Base-by-base conservation (phyloP, 1,139 yeast species). In the Blastobotrys ciferrii region DNA sequence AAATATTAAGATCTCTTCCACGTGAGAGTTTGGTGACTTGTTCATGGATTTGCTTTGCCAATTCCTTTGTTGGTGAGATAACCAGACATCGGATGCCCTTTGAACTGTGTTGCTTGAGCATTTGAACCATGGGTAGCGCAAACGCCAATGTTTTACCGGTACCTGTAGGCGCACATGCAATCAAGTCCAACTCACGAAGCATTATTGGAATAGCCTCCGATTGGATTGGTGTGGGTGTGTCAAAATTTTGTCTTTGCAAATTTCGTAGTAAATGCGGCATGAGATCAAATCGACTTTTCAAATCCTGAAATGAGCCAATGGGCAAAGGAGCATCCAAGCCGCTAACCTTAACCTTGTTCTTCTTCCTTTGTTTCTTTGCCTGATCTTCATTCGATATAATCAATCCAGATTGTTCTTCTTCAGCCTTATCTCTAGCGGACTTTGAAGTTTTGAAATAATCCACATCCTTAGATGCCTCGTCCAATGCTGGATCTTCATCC, bases 141-240 rank as follows among this genome's bases (percentile, higher is more conserved):
- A 86, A 92, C 41, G 97, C 96, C 45, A 89, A 72, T 0, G 96
- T 87, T 65, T 88, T 88, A 71, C 96, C 96, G 4, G 95, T 85
- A 58, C 96, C 96, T 0, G 96, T 88, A 37, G 96, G 96, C 0
- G 96, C 96, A 73, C 95, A 86, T 1, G 94, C 95, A 49, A 88
- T 73, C 42, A 88, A 63, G 61, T 88, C 96, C 52, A 92, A 76
- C 20, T 73, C 74, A 45, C 76, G 72, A 45, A 87, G 70, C 31
- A 87, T 70, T 15, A 80, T 71, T 1, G 96, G 96, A 33, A 89
- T 82, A 1, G 87, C 78, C 65, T 88, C 96, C 58, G 91, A 80
- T 70, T 92, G 98, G 57, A 92, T 86, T 1, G 97, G 82, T 0
- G 98, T 92, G 4, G 98, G 98, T 54, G 81, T 87, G 2, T 81